Evolutionary conservation across 2,329 filamentous ascomycete genomes (phyloP).

Genomic region (Colletotrichum sp.): DNA sequence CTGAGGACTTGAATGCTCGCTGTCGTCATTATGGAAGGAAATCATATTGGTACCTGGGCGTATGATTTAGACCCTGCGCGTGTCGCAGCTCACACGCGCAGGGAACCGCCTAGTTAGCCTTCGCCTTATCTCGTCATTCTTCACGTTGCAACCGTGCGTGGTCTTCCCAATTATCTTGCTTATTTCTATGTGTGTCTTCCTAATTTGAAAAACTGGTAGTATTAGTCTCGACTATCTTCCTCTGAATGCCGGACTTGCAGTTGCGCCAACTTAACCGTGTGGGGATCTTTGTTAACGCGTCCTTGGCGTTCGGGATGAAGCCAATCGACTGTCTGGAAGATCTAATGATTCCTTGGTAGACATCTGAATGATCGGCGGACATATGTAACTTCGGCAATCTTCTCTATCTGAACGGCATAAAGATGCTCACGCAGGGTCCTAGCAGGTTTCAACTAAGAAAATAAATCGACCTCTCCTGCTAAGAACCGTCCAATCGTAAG

Average conservation of each 20-base stretch:
- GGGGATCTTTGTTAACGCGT: not conserved
- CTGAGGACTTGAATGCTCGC: too few relatives aligned
- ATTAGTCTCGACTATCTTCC: not conserved
- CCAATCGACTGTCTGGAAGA: not conserved
- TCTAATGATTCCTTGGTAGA: not conserved
- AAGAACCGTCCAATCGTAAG: not conserved
- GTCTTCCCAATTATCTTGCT: too few relatives aligned
- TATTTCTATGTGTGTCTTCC: too few relatives aligned
- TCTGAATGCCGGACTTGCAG: not conserved
- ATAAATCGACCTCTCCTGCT: not conserved
- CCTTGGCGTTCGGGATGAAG: not conserved
- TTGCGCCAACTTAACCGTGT: not conserved
- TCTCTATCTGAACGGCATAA: too few relatives aligned
- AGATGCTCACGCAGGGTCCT: too few relatives aligned
- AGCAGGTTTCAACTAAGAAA: not conserved
- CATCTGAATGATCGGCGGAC: not conserved
- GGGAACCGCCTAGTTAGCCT: accelerated
- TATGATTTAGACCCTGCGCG: too few relatives aligned
- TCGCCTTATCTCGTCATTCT: too few relatives aligned
- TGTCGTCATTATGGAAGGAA: too few relatives aligned
- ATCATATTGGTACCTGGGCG: too few relatives aligned
- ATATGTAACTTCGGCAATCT: too few relatives aligned
- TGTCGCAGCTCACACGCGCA: too few relatives aligned
- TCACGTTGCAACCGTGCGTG: too few relatives aligned
- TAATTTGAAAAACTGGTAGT: not conserved